Base-by-base conservation (phyloP, 257 asterid species). In the Phtheirospermum japonicum region DNA sequence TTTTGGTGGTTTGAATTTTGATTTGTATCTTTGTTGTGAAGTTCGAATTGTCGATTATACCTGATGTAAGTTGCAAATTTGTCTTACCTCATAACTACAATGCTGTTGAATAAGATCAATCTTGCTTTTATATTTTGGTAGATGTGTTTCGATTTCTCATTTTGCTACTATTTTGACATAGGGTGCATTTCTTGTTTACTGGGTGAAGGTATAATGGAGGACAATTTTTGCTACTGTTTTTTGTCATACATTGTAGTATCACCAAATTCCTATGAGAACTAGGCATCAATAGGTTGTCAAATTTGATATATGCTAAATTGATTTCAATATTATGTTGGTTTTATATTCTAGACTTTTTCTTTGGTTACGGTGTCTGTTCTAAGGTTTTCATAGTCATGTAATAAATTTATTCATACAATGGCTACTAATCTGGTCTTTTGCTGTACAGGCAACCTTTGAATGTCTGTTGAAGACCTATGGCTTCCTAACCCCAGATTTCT, bases 381-480 rank as follows among this genome's bases (percentile, higher is more conserved):
- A 5, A 1, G 12, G 5, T 8, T 16, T 5, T 6, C 19, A 18
- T n/a, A 14, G 4, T 54, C 0, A 10, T 59, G 7, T 9, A 7
- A 2, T 16, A 57, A n/a, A 8, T 40, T 14, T 7, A 1, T 23
- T 23, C 28, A 23, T n/a, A n/a, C n/a, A n/a, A n/a, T n/a, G n/a
- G n/a, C n/a, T n/a, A 23, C 28, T 48, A 48, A 48, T 17, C 2
- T 10, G 7, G 20, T 7, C 0, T 30, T 45, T 2, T 13, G 14
- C 14, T 65, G 31, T 64, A 58, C 77, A 85, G 94, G 94, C 94
- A 0, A 85, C 90, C 0, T 85, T 85, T 31, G 88, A 85, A 12
- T 85, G 94, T 61, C 64, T 83, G 42, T 60, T 77, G 75, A 81
- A 85, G 85, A 83, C 94, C 0, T 85, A 81, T 4, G 90, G 88